Evolutionary conservation across 139 green algal genomes (phyloP).

Genomic region (Penium margaritaceum): DNA sequence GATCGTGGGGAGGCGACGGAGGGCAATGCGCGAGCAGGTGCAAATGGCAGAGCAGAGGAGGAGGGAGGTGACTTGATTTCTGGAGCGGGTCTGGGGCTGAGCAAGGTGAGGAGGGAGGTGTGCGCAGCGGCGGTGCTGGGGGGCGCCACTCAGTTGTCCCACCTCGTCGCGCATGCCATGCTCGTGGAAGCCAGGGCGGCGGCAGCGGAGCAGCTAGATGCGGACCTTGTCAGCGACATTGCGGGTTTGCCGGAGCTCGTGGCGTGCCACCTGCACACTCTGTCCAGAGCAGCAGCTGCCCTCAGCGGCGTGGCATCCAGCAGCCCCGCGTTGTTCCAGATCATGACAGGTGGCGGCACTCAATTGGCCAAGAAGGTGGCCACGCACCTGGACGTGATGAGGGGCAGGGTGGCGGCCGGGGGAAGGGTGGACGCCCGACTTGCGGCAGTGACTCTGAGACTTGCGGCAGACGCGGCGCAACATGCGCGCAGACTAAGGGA

Average conservation of each 20-base stretch:
- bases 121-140: neutral
- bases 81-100: neutral
- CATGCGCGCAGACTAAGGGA: too few species aligned
- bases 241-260: neutral
- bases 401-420: neutral
- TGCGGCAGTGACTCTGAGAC: neutral
- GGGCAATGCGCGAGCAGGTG: neutral
- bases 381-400: neutral
- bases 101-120: neutral
- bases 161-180: neutral
- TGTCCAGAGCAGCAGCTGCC: neutral
- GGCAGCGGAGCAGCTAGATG: neutral
- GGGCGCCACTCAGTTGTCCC: neutral
- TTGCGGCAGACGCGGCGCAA: neutral
- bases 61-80: neutral
- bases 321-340: neutral
- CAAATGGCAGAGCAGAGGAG: neutral
- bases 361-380: constrained; percentile 8
- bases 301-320: too few species aligned
- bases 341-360: constrained; percentile 9
- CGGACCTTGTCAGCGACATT: neutral
- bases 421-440: neutral
- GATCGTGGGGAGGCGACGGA: neutral
- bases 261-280: neutral
- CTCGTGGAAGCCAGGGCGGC: neutral